Conservation (phyloP, 192 early-diverging fungal genomes). For the Backusella psychrophila region DNA sequence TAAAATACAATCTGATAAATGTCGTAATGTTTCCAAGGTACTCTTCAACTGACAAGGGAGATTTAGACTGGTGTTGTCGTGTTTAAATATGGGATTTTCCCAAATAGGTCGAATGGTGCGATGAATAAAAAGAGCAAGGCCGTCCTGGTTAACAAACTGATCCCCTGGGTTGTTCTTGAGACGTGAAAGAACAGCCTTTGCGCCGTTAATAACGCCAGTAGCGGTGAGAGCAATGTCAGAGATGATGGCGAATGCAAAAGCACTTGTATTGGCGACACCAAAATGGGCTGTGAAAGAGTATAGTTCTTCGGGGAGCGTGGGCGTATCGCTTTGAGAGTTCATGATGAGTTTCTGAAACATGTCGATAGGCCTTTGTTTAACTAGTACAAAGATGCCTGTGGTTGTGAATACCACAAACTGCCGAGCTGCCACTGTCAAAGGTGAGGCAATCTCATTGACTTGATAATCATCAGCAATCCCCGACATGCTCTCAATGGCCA, state of each 20-base stretch:
- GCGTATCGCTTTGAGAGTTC: neutral
- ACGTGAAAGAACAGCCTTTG: neutral
- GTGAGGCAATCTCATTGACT: constrained; percentile 68
- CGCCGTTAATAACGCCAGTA: neutral
- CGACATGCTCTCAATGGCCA: constrained; percentile 71
- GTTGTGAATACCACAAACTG: constrained; percentile 77
- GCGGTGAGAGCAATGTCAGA: neutral
- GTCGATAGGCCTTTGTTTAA: constrained; percentile 80
- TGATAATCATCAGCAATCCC: constrained; percentile 15
- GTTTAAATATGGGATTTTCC: neutral
- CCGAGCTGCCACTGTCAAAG: constrained; percentile 52
- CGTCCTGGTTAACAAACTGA: neutral
- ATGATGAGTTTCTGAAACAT: constrained; percentile 59
- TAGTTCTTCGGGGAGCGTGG: neutral
- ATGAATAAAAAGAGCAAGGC: constrained; percentile 6
- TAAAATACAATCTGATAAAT: neutral
- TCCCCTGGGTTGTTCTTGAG: neutral
- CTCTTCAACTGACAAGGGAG: neutral
- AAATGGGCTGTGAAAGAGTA: neutral
- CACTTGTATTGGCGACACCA: neutral
- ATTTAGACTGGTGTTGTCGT: neutral
- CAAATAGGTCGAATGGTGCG: neutral
- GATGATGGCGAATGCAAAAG: neutral
- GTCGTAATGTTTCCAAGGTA: neutral
- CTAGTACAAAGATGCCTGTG: constrained; percentile 61